These are phyloP conservation scores for Mucor racemosus DNA, from an alignment of 371 early-diverging fungal species.

Conservation along the genomic window DNA sequence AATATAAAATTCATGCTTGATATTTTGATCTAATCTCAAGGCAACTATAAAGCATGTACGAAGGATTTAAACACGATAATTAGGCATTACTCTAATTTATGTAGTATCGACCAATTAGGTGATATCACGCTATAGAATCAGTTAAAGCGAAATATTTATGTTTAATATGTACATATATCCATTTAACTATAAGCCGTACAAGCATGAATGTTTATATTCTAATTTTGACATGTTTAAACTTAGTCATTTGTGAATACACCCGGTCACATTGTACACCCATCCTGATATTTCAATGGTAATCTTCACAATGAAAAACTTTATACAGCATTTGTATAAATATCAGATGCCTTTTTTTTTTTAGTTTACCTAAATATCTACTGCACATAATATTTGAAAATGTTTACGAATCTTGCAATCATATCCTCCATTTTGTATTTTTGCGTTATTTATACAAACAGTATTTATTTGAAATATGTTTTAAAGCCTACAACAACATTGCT, in stretches of 20 bases:
- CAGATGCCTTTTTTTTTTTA: neutral
- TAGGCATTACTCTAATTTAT: no score
- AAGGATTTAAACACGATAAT: no score
- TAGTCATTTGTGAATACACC: neutral
- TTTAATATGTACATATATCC: neutral
- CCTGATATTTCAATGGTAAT: neutral
- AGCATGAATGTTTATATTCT: neutral
- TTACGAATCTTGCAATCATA: neutral
- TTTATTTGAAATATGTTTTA: conserved; percentile 12
- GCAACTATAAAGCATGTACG: no score
- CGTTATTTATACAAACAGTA: conserved; percentile 1
- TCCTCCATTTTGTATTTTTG: conserved; percentile 12
- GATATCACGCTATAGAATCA: neutral
- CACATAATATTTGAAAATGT: neutral
- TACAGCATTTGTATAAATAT: neutral
- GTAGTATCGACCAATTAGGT: no score
- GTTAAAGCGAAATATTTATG: no score
- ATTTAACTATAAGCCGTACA: neutral
- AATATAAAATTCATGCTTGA: no score
- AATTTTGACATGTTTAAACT: conserved; percentile 4
- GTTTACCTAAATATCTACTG: neutral
- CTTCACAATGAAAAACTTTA: neutral
- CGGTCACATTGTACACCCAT: conserved; percentile 8
- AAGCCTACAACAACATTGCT: conserved; percentile 18
- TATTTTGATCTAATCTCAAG: no score